A percentile compares a stretch with the other conserved stretches of the same genome.
phyloP scores from a whole-genome alignment of 768 basidiomycete species.

The Cantharellus anzutake region DNA sequence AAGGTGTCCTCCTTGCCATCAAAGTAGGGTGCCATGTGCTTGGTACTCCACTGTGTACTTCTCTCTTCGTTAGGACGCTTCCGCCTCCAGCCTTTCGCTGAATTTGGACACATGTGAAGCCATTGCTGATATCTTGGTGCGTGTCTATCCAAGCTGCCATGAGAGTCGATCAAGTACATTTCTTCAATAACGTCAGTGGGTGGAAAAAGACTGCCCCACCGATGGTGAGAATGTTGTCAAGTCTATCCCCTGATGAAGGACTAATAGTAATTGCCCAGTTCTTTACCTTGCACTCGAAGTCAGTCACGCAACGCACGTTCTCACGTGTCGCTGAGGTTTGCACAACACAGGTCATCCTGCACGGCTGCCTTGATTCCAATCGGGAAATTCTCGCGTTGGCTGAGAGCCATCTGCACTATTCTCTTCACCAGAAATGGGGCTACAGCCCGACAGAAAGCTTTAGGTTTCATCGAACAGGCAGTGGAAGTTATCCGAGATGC shows the following conservation, averaged over 20 bases:
- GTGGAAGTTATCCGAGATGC: conserved; percentile 49
- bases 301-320: conserved; percentile 8
- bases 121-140: conserved; percentile 50
- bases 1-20: conserved; percentile 31
- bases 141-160: too few species aligned
- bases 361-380: conserved; percentile 57
- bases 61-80: neutral
- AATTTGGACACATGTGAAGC: conserved; percentile 48
- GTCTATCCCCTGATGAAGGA: neutral
- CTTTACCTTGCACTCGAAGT: conserved; percentile 61
- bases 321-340: too few species aligned
- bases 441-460: conserved; percentile 50
- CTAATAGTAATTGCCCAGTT: conserved; percentile 28
- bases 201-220: conserved; percentile 51
- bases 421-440: conserved; percentile 49
- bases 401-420: conserved; percentile 69
- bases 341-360: conserved; percentile 74
- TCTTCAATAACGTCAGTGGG: conserved; percentile 48
- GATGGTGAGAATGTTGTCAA: conserved; percentile 29
- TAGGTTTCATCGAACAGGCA: conserved; percentile 69
- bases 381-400: conserved; percentile 74
- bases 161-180: too few species aligned
- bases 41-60: conserved; percentile 5
- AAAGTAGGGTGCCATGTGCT: conserved; percentile 15
- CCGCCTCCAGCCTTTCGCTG: neutral